Conservation (phyloP, 768 basidiomycete genomes). For the Lactarius sp. region DNA sequence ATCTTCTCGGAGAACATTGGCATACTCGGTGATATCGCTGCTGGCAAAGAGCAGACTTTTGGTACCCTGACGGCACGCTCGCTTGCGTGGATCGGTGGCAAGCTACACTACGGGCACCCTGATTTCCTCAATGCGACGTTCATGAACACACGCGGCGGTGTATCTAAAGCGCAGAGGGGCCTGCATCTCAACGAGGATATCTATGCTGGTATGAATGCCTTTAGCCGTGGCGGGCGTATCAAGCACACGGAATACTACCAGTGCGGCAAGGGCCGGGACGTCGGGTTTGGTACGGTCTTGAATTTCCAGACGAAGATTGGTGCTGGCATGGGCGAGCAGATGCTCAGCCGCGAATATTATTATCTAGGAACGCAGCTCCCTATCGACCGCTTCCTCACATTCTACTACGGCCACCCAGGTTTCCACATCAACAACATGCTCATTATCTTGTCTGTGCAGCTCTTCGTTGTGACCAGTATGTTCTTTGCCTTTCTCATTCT, state of each 20-base stretch:
- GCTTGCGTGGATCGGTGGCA: constrained; percentile 96
- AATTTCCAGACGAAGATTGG: constrained; percentile 99
- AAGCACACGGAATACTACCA: constrained; percentile 99
- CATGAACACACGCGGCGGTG: constrained; percentile 97
- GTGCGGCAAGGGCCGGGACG: constrained; percentile 97
- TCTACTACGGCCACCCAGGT: constrained; percentile 98
- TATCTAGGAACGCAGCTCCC: constrained; percentile 97
- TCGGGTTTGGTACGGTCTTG: constrained; percentile 97
- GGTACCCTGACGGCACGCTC: constrained; percentile 95
- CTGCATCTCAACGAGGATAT: constrained; percentile 99
- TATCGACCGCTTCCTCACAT: constrained; percentile 97
- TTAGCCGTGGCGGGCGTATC: constrained; percentile 94
- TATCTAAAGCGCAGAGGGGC: constrained; percentile 99
- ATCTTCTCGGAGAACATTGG: constrained; percentile 99
- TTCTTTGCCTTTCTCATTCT: constrained; percentile 25
- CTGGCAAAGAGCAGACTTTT: constrained; percentile 99
- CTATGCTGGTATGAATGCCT: constrained; percentile 98
- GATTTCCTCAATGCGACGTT: constrained; percentile 98
- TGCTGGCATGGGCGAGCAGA: constrained; percentile 99
- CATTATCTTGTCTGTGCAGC: constrained; percentile 93
- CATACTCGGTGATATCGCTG: constrained; percentile 96
- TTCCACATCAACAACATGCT: constrained; percentile 99
- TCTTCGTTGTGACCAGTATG: constrained; percentile 89
- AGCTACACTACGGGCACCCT: constrained; percentile 98
- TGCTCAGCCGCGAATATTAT: constrained; percentile 98